Percentiles rank a stretch among this genome's conserved stretches.
phyloP scores from a whole-genome alignment of 768 basidiomycete genomes.

The Heimioporus sp. region DNA sequence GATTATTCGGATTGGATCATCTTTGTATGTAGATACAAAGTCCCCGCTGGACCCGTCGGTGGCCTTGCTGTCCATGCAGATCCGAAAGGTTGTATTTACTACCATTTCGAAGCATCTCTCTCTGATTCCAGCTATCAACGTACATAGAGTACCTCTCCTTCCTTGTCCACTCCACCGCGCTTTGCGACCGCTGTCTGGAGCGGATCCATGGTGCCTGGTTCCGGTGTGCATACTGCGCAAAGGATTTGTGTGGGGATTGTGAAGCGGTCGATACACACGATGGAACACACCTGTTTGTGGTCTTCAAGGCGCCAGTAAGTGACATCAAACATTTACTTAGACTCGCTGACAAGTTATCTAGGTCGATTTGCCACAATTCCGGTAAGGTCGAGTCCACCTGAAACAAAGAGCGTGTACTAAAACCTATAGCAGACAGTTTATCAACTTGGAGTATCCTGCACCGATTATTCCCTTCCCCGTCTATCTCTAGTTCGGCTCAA shows the following conservation, averaged over 20 bases:
- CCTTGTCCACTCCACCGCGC: constrained; percentile 61
- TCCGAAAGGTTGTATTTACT: constrained; percentile 53
- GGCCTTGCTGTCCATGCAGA: constrained; percentile 37
- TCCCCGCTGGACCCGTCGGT: constrained; percentile 56
- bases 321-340: background rate
- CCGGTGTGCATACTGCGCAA: constrained; percentile 83
- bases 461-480: constrained; percentile 65
- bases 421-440: constrained; percentile 41
- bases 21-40: constrained; percentile 51
- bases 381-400: constrained; percentile 39
- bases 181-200: constrained; percentile 86
- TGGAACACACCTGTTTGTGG: constrained; percentile 78
- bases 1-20: constrained; percentile 2
- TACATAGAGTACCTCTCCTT: constrained; percentile 56
- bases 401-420: constrained; percentile 6
- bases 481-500: constrained; percentile 39
- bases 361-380: constrained; percentile 75
- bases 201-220: constrained; percentile 88
- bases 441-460: constrained; percentile 57
- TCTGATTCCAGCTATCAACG: background rate
- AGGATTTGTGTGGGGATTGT: constrained; percentile 85
- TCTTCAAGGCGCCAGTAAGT: constrained; percentile 79
- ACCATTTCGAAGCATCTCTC: background rate
- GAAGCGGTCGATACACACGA: constrained; percentile 82
- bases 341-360: constrained; percentile 24